phyloP scores from a whole-genome alignment of 768 basidiomycete species.

The Vararia minispora region DNA sequence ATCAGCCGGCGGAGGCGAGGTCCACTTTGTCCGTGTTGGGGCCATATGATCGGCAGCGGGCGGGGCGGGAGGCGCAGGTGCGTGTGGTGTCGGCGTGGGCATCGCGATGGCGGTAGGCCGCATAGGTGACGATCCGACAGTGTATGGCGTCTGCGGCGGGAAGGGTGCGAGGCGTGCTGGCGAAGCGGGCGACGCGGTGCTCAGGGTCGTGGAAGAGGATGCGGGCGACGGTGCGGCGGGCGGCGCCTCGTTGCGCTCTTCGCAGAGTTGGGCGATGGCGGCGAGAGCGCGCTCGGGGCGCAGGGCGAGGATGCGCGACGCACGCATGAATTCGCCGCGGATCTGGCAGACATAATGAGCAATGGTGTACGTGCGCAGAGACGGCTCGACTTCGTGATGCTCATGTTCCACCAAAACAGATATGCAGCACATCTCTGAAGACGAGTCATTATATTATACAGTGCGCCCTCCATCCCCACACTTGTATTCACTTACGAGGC shows the following conservation, averaged over 20 bases:
- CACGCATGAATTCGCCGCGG: conserved; percentile 97
- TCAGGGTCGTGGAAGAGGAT: conserved; percentile 28
- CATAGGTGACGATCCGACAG: conserved; percentile 50
- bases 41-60: conserved; percentile 55
- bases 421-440: no score
- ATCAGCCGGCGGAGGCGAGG: conserved; percentile 72
- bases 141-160: conserved; percentile 64
- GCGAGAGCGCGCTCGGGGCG: conserved; percentile 74
- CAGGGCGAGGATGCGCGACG: conserved; percentile 69
- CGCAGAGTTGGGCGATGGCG: conserved; percentile 83
- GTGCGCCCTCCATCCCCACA: no score
- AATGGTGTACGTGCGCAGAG: no score
- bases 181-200: no score
- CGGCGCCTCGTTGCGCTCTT: conserved; percentile 68
- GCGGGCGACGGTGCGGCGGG: conserved; percentile 36
- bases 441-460: no score
- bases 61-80: conserved; percentile 8
- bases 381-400: no score
- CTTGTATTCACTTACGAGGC: no score
- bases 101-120: conserved; percentile 30
- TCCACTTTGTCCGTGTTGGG: conserved; percentile 72
- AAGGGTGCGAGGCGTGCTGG: conserved; percentile 32
- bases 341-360: conserved; percentile 40
- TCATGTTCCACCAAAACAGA: no score
- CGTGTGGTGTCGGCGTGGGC: conserved; percentile 18